These are phyloP conservation scores for Allium fistulosum DNA, from an alignment of 106 monocot species.

Conservation along the genomic window DNA sequence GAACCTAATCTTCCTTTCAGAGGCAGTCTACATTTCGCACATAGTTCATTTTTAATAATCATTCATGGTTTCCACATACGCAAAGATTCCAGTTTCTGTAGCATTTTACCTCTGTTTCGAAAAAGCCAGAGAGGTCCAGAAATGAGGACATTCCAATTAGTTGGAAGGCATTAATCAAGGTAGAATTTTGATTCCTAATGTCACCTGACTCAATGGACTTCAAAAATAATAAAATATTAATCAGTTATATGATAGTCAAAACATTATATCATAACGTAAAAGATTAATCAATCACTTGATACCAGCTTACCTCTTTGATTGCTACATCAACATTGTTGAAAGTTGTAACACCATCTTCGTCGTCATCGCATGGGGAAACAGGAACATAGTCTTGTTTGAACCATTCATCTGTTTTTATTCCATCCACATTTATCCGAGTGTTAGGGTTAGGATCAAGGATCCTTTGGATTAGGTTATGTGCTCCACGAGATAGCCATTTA, in stretches of 20 bases:
- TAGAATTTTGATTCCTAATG: slow-evolving; percentile 3
- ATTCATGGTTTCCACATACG: too few species aligned
- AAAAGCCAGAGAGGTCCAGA: slow-evolving; percentile 51
- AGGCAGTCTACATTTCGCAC: slow-evolving; percentile 41
- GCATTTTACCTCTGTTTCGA: slow-evolving; percentile 33
- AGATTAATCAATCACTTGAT: background rate
- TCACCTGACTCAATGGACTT: slow-evolving; percentile 28
- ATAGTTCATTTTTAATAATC: background rate
- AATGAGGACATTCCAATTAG: slow-evolving; percentile 48
- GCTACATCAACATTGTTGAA: slow-evolving; percentile 13
- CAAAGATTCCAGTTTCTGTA: too few species aligned
- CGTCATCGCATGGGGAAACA: slow-evolving; percentile 56
- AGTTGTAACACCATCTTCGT: slow-evolving; percentile 43
- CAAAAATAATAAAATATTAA: background rate
- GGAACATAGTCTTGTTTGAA: slow-evolving; percentile 74
- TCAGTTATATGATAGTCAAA: background rate
- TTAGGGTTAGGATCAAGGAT: slow-evolving; percentile 90
- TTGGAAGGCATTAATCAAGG: slow-evolving; percentile 40
- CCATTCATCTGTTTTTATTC: slow-evolving; percentile 82
- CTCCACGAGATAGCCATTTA: slow-evolving; percentile 60
- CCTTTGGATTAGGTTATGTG: slow-evolving; percentile 51
- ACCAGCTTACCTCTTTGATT: slow-evolving; percentile 36
- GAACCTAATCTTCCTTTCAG: slow-evolving; percentile 86
- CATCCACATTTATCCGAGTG: slow-evolving; percentile 54
- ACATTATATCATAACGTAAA: background rate